Base-by-base conservation (phyloP, 305 asterid genomes). In the Rubia occidens region DNA sequence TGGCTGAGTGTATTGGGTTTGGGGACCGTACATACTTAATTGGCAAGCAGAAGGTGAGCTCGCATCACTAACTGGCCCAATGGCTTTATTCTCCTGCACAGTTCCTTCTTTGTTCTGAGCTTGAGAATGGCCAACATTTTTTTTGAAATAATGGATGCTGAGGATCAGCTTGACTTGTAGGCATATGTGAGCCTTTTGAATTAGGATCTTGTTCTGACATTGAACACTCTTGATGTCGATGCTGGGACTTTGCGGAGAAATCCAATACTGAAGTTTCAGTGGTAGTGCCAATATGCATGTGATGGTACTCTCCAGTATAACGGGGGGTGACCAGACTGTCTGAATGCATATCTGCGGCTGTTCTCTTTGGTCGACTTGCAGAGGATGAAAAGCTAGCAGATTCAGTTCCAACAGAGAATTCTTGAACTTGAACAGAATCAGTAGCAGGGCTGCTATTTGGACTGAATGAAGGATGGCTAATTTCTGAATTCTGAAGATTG, bases 1-100 rank as follows among this genome's bases (percentile, higher is more conserved):
- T 77, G 77, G 77, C 75, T 78, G 87, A 74, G 84, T 71, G 78
- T 75, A 69, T 43, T 85, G 72, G 74, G 72, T 75, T 18, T 74
- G 76, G 29, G 79, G 82, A 47, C 85, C 32, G 53, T 84, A 76
- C 29, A 42, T 59, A 10, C 76, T 78, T 45, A 65, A 64, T 71
- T 71, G 80, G 61, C 75, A 77, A 53, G 73, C 71, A 42, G 84
- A 71, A 8, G 56, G 55, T 67, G 67, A 64, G 54, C 67, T 75
- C 64, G 21, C 42, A 73, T 21, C 56, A 66, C 75, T 71, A 32
- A 11, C 72, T 64, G 79, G 68, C 76, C 60, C 70, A 70, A 55
- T 51, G 70, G 39, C 72, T 72, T 43, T 71, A 51, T 78, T 77
- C 72, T 66, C 79, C 72, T 64, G 77, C 59, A 73, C 64, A 45